Base-by-base conservation (phyloP, 139 green algal genomes). In the Deuterostichococcus epilithicus region DNA sequence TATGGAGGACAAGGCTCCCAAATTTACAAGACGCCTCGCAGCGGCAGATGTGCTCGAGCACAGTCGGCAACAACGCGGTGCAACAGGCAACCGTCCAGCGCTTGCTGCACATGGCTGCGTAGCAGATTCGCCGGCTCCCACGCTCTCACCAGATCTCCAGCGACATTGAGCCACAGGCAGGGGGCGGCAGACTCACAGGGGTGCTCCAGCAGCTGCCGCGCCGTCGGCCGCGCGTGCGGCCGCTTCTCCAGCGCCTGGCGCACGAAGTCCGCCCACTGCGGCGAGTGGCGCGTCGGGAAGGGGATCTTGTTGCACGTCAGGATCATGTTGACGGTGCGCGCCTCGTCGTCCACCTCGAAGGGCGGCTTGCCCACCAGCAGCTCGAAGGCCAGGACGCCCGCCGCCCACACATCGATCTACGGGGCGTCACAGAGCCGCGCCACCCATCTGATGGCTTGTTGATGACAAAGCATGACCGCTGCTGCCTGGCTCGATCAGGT, bases 311-410 rank as follows among this genome's bases (percentile, higher is more conserved):
- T 84, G 68, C 75, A 80, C 77, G 89, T 85, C 80, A 94, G 88
- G 83, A 97, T 97, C 42, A 89, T 82, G 33, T 77, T 82, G 74
- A 85, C 87, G 1, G 92, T 95, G 68, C 0, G 34, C 38, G 77
- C 77, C n/a, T 86, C 81, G 73, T 94, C 88, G 32, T 90, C 86
- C 45, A 93, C 91, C 1, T 93, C 80, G 60, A 90, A 90, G 15
- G 88, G 86, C 10, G 88, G 77, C n/a, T 68, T 26, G 25, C 90
- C 89, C 44, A 87, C 83, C 52, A 97, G 80, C 45, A 95, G 85
- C 88, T 96, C 91, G 65, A 95, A 97, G 0, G 90, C 90, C 75
- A 97, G 83, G 47, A 94, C 88, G 13, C 92, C 92, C 37, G 91
- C 84, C 20, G 91, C 91, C 92, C 92, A 97, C 10, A 95, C 85